Conservation (phyloP, 352 stramenopile genomes). For the Thalassiosira oceanica region DNA sequence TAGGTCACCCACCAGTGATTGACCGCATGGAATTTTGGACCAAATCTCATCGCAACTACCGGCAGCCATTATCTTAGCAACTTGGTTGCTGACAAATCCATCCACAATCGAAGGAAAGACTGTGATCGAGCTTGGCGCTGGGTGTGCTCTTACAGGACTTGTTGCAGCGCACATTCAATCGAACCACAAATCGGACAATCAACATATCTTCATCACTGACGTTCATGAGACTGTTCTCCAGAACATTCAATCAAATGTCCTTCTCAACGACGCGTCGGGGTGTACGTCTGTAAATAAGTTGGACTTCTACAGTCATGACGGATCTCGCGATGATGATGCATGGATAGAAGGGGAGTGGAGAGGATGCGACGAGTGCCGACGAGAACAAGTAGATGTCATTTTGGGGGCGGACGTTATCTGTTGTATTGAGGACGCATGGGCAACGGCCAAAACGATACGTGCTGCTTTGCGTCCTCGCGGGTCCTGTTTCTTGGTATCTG, state of each 20-base stretch:
- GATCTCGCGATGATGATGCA: slow-evolving; percentile 24
- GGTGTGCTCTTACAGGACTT: slow-evolving; percentile 50
- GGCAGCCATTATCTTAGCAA: slow-evolving; percentile 37
- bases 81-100: slow-evolving; percentile 39
- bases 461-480: slow-evolving; percentile 47
- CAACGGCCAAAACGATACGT: slow-evolving; percentile 60
- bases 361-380: slow-evolving; percentile 1
- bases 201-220: slow-evolving; percentile 46
- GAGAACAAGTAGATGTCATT: slow-evolving; percentile 67
- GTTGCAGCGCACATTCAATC: slow-evolving; percentile 12
- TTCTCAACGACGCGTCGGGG: slow-evolving; percentile 39
- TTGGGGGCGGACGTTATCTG: slow-evolving; percentile 78
- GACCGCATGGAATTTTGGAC: no score
- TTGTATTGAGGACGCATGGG: slow-evolving; percentile 63
- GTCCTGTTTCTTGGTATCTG: slow-evolving; percentile 58
- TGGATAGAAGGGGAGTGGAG: slow-evolving; percentile 24
- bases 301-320: slow-evolving; percentile 72
- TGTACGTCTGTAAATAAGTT: slow-evolving; percentile 46
- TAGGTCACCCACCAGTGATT: no score
- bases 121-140: slow-evolving; percentile 52
- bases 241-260: slow-evolving; percentile 46
- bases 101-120: slow-evolving; percentile 15
- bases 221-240: slow-evolving; percentile 42
- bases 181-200: background rate
- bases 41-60: no score